A percentile compares a stretch with the other conserved stretches of the same genome.
Evolutionary conservation across 495 filamentous ascomycete species (phyloP).

Genomic region (Penicillium coffeae): DNA sequence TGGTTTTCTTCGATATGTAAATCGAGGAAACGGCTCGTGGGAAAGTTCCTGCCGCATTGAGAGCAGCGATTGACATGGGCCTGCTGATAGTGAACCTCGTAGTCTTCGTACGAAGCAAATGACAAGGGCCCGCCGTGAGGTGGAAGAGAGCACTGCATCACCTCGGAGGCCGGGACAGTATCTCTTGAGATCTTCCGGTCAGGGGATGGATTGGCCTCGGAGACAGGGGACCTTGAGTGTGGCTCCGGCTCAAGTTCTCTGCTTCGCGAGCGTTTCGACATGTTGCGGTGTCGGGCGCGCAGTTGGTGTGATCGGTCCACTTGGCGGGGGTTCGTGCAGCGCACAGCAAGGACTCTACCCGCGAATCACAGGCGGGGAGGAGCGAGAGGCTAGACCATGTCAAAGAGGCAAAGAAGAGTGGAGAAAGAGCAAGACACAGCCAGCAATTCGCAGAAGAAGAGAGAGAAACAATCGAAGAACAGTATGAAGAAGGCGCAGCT

Average conservation of each 20-base stretch:
- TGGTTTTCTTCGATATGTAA: constrained; percentile 93
- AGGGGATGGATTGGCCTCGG: constrained; percentile 9
- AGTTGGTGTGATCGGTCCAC: constrained; percentile 14
- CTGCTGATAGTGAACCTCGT: constrained; percentile 81
- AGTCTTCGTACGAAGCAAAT: constrained; percentile 76
- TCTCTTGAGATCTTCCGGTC: constrained; percentile 25
- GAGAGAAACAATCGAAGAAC: too few species aligned
- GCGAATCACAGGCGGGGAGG: background rate
- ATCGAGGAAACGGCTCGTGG: constrained; percentile 64
- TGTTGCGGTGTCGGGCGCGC: constrained; percentile 19
- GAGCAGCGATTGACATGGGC: constrained; percentile 79
- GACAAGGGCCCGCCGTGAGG: constrained; percentile 64
- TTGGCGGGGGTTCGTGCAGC: constrained; percentile 20
- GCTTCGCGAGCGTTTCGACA: constrained; percentile 60
- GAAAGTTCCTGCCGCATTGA: constrained; percentile 77
- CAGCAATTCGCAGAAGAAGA: too few species aligned
- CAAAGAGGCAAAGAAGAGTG: background rate
- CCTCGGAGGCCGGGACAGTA: constrained; percentile 20
- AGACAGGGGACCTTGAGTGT: constrained; percentile 22
- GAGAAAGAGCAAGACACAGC: too few species aligned
- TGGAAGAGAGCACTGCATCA: constrained; percentile 76
- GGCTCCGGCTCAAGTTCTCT: constrained; percentile 32
- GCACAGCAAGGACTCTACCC: background rate
- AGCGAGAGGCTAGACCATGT: too few species aligned
- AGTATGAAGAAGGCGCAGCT: background rate